Conservation (phyloP, 352 stramenopile species). For the Globisporangium spinosum region DNA sequence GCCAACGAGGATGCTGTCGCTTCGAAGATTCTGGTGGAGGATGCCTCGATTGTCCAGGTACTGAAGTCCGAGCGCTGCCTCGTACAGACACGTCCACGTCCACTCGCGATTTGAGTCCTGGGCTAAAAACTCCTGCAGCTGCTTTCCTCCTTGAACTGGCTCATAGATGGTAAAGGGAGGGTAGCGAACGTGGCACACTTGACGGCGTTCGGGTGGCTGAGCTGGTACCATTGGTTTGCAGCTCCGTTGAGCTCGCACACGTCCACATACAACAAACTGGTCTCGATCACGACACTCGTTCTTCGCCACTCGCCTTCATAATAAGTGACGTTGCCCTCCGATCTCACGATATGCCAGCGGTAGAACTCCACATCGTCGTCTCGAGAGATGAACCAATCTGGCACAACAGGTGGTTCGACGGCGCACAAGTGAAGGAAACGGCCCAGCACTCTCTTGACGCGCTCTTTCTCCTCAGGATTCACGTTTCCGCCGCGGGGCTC, state of each 20-base stretch:
- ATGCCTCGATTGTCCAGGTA: too few species aligned
- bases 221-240: neutral
- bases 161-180: too few species aligned
- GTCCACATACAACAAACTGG: neutral
- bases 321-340: neutral
- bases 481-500: neutral
- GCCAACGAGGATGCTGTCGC: too few species aligned
- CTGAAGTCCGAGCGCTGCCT: too few species aligned
- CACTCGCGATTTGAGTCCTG: too few species aligned
- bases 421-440: too few species aligned
- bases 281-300: neutral
- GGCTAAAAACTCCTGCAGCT: too few species aligned
- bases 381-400: constrained; percentile 7
- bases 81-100: too few species aligned
- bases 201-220: constrained; percentile 8
- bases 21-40: too few species aligned
- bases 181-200: neutral
- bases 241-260: neutral
- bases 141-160: too few species aligned
- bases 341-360: neutral
- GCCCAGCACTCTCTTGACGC: neutral
- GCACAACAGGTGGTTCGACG: neutral
- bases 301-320: constrained; percentile 1
- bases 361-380: constrained; percentile 7
- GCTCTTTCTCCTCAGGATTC: neutral